phyloP scores from a whole-genome alignment of 2,329 filamentous ascomycete genomes.

The Mariannaea elegans region DNA sequence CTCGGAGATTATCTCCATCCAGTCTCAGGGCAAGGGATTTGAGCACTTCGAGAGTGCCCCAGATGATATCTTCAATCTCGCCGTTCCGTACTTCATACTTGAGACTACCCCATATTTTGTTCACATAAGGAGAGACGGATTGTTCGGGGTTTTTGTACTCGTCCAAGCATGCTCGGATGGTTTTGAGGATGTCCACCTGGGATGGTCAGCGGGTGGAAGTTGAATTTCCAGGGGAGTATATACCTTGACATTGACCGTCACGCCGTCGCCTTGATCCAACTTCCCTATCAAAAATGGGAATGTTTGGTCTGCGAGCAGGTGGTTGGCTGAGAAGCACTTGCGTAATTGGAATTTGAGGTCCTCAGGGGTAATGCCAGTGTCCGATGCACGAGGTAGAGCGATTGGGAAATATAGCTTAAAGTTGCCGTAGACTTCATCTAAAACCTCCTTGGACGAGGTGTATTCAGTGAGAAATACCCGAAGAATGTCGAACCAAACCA shows the following conservation, averaged over 20 bases:
- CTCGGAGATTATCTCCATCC: slow-evolving; percentile 53
- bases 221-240: rapidly evolving
- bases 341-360: slow-evolving; percentile 63
- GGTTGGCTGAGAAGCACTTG: slow-evolving; percentile 61
- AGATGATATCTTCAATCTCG: slow-evolving; percentile 65
- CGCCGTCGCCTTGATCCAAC: slow-evolving; percentile 66
- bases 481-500: slow-evolving; percentile 65
- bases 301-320: slow-evolving; percentile 54
- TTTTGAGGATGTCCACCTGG: slow-evolving; percentile 64
- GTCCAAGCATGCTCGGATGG: slow-evolving; percentile 62
- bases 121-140: slow-evolving; percentile 58
- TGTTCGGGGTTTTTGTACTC: slow-evolving; percentile 57
- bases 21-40: slow-evolving; percentile 58
- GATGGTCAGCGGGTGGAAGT: slow-evolving; percentile 16
- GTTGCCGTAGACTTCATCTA: slow-evolving; percentile 60
- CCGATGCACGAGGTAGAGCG: slow-evolving; percentile 60
- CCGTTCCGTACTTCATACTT: slow-evolving; percentile 71
- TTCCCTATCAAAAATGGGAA: slow-evolving; percentile 66
- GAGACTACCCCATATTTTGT: slow-evolving; percentile 66
- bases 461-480: slow-evolving; percentile 56
- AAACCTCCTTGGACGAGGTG: slow-evolving; percentile 54
- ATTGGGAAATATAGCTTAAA: slow-evolving; percentile 71
- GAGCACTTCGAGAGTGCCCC: slow-evolving; percentile 64
- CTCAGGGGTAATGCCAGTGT: slow-evolving; percentile 63
- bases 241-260: slow-evolving; percentile 67